phyloP scores from a whole-genome alignment of 495 filamentous ascomycete species.

The Tuber borchii region DNA sequence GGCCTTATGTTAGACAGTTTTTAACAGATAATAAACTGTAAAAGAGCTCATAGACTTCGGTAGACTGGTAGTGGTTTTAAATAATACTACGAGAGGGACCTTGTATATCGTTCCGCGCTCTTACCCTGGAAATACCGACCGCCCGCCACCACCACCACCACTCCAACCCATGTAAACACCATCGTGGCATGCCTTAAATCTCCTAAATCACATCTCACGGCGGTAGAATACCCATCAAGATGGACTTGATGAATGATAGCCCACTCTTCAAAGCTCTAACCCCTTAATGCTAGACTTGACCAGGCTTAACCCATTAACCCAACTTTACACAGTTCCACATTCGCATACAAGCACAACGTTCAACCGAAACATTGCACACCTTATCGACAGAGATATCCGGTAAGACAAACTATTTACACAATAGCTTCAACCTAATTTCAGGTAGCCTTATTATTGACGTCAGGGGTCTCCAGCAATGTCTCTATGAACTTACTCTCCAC shows the following conservation, averaged over 20 bases:
- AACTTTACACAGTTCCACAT: not conserved
- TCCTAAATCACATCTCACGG: not conserved
- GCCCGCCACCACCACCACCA: not conserved
- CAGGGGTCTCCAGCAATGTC: not conserved
- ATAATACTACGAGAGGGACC: not conserved
- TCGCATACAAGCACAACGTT: not conserved
- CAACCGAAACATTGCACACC: not conserved
- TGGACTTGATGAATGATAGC: not conserved
- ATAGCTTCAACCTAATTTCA: not conserved
- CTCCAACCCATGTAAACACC: not conserved
- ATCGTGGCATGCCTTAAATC: not conserved
- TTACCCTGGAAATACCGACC: not conserved
- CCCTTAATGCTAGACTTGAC: not conserved
- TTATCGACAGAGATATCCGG: not conserved
- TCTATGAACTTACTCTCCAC: constrained; percentile 11
- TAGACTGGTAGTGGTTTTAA: not conserved
- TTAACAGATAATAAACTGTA: not conserved
- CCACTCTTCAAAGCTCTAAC: not conserved
- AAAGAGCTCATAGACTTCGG: not conserved
- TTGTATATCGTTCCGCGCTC: not conserved
- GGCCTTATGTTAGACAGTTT: not conserved
- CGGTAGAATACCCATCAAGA: not conserved
- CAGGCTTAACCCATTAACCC: not conserved
- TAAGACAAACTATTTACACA: not conserved
- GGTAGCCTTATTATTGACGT: not conserved